phyloP scores from a whole-genome alignment of 495 filamentous ascomycete genomes.

The Neurospora tetrasperma region DNA sequence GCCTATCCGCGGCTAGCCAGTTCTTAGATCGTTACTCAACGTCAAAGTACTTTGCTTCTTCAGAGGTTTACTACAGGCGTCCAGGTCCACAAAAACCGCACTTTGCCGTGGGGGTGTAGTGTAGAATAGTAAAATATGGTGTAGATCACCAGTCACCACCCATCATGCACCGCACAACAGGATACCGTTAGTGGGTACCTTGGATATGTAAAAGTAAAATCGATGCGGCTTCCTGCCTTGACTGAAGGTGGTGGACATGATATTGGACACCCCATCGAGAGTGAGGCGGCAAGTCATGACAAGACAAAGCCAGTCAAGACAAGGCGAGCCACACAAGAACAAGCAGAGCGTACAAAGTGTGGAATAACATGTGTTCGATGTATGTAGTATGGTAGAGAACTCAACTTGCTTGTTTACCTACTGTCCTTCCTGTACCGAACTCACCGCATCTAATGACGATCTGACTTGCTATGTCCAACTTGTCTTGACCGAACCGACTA shows the following conservation, averaged over 20 bases:
- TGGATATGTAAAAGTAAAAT: neutral
- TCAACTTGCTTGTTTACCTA: neutral
- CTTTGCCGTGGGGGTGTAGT: neutral
- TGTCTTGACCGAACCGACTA: neutral
- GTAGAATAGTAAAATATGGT: neutral
- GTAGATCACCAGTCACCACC: neutral
- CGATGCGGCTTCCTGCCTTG: neutral
- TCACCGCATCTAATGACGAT: neutral
- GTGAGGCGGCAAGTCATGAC: neutral
- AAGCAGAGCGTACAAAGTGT: neutral
- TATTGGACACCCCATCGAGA: neutral
- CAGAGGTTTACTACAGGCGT: neutral
- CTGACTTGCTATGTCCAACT: neutral
- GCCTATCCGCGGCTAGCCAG: neutral
- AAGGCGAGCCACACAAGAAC: no score
- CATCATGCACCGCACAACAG: neutral
- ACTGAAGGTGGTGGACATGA: neutral
- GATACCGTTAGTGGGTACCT: neutral
- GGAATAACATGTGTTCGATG: neutral
- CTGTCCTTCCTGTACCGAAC: neutral
- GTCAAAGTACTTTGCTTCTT: neutral
- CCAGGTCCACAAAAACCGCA: neutral
- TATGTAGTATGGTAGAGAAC: neutral
- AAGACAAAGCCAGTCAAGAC: no score
- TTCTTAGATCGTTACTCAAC: neutral